Conservation (phyloP, 1,139 yeast genomes). For the Suhomyces wounanorum region DNA sequence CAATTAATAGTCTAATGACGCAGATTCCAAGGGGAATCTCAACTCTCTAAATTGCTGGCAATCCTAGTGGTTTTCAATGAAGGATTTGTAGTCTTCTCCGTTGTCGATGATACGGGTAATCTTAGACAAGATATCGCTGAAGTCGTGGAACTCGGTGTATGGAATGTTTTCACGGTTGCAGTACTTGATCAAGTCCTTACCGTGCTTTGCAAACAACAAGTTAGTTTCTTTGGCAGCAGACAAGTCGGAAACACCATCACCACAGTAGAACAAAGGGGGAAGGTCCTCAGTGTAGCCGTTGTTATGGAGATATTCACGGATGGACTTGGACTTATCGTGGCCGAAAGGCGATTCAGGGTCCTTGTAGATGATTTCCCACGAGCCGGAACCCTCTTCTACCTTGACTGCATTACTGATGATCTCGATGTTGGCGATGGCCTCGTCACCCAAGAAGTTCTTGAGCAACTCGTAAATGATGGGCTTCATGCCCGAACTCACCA, state of each 20-base stretch:
- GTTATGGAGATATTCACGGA: conserved; percentile 60
- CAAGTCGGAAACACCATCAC: conserved; percentile 95
- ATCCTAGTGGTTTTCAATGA: conserved; percentile 29
- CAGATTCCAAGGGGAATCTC: neutral
- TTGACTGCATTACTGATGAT: conserved; percentile 81
- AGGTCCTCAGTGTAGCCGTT: conserved; percentile 33
- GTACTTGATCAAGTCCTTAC: conserved; percentile 83
- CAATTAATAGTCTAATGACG: neutral
- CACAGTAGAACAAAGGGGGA: conserved; percentile 72
- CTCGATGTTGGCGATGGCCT: conserved; percentile 70
- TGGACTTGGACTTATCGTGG: conserved; percentile 88
- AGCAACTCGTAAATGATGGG: conserved; percentile 84
- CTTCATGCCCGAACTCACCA: conserved; percentile 89
- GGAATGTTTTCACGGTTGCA: conserved; percentile 82
- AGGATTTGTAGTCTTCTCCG: conserved; percentile 31
- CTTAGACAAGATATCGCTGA: conserved; percentile 66
- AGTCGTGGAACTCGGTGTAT: conserved; percentile 77
- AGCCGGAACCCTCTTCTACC: conserved; percentile 46
- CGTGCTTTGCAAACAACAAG: conserved; percentile 87
- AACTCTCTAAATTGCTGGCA: neutral
- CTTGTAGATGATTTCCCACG: conserved; percentile 83
- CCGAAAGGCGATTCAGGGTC: conserved; percentile 86
- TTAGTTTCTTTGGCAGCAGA: conserved; percentile 96
- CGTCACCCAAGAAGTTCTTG: conserved; percentile 70
- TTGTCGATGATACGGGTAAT: conserved; percentile 27